Base-by-base conservation (phyloP, 257 asterid genomes). In the Fraxinus quadrangulata region DNA sequence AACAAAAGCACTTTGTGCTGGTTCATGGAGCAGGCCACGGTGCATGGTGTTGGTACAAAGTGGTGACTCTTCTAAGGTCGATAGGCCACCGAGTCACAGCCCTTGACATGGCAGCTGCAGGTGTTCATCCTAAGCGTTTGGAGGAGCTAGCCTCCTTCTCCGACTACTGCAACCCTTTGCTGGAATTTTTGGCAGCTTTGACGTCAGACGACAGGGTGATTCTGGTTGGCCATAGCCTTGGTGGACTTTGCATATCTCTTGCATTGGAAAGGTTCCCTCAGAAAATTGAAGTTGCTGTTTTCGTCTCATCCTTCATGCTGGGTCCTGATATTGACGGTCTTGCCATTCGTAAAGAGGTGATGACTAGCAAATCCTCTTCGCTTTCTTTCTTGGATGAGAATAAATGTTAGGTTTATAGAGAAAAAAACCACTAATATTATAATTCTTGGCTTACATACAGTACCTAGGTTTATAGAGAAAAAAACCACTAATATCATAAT, bases 31-130 rank as follows among this genome's bases (percentile, higher is more conserved):
- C 86, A 5, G 79, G 89, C 69, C 91, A 85, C 16, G 91, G 91
- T 0, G 90, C 89, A 2, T 87, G 93, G 90, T 85, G 88, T 79
- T 85, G 91, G 91, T 85, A 84, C 80, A 87, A 76, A 73, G 83
- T 86, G 77, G 85, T 56, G 33, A 30, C 87, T 12, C 66, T 80
- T 77, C 82, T 84, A 75, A 85, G 80, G 76, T 73, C 75, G 40
- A 72, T 45, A 17, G 87, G 89, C 39, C 87, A 82, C 73, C 84
- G 74, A 6, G 90, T 85, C 3, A 87, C 87, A 0, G 86, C 79
- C 70, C 79, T 86, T 5, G 92, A 88, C 86, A 85, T 88, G 92
- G 86, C 88, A 3, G 83, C 88, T 5, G 78, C 86, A 7, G 91
- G 89, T 37, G 54, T 76, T 71, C 5, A 85, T 47, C 87, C 70